Conservation (phyloP, 2,329 filamentous ascomycete genomes). For the Talaromyces pinophilus region DNA sequence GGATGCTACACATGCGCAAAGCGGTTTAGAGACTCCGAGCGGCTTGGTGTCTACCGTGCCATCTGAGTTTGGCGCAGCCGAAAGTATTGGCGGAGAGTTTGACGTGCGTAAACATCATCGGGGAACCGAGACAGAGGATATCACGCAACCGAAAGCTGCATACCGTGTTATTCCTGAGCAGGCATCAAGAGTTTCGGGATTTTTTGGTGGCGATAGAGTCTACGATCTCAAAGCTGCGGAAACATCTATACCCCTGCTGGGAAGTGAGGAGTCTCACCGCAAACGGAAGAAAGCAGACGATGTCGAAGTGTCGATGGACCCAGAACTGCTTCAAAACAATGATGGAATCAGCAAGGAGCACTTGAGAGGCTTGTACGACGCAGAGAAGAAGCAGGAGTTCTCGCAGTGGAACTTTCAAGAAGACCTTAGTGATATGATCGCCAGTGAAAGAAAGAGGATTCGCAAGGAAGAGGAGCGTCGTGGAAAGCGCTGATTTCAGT, state of each 20-base stretch:
- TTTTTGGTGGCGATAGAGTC: conserved; percentile 92
- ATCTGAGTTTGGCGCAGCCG: conserved; percentile 73
- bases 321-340: conserved; percentile 72
- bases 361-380: conserved; percentile 76
- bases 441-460: conserved; percentile 86
- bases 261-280: conserved; percentile 71
- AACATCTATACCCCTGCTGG: conserved; percentile 69
- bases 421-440: conserved; percentile 94
- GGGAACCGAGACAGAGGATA: conserved; percentile 86
- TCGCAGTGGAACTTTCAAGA: conserved; percentile 79
- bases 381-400: conserved; percentile 65
- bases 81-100: conserved; percentile 81
- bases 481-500: conserved; percentile 52
- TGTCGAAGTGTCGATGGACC: conserved; percentile 87
- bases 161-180: conserved; percentile 90
- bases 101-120: conserved; percentile 84
- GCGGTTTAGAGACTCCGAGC: conserved; percentile 76
- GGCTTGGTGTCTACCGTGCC: conserved; percentile 79
- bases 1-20: conserved; percentile 70
- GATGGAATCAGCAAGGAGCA: conserved; percentile 85
- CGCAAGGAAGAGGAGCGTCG: conserved; percentile 82
- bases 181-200: conserved; percentile 80
- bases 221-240: conserved; percentile 76
- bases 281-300: conserved; percentile 97
- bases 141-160: conserved; percentile 70